Percentiles rank a stretch among this genome's conserved stretches.
Conservation (phyloP, 2,329 filamentous ascomycete species). For the Sporothrix inflata region DNA sequence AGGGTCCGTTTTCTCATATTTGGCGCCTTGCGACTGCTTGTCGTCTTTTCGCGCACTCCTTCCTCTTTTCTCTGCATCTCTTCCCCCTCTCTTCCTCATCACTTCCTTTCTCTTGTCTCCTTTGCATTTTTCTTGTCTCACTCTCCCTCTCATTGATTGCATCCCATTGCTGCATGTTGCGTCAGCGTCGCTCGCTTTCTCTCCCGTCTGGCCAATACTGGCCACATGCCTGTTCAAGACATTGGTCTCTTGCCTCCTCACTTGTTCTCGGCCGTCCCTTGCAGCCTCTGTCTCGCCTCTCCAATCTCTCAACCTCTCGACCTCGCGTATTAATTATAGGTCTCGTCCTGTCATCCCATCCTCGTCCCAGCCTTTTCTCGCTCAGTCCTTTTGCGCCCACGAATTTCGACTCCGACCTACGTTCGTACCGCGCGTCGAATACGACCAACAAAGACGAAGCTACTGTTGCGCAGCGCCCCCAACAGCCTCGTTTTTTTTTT, state of each 20-base stretch:
- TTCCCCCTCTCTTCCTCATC: neutral
- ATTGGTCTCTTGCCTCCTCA: slow-evolving; percentile 7
- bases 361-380: too few species aligned
- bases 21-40: neutral
- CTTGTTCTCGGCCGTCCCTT: slow-evolving; percentile 4
- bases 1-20: slow-evolving; percentile 13
- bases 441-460: slow-evolving; percentile 2
- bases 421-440: neutral
- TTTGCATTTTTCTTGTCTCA: neutral
- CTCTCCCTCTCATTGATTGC: neutral
- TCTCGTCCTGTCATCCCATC: neutral
- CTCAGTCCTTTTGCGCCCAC: neutral
- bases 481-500: neutral
- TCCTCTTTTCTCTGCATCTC: neutral
- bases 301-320: neutral
- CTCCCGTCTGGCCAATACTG: neutral
- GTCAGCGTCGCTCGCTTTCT: neutral
- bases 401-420: slow-evolving; percentile 1
- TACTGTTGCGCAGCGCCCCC: neutral
- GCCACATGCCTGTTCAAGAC: slow-evolving; percentile 21
- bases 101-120: too few species aligned
- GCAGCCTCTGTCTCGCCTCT: neutral
- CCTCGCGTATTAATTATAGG: slow-evolving; percentile 12
- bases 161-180: neutral
- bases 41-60: neutral